Evolutionary conservation across 2,329 filamentous ascomycete species (phyloP).

Genomic region (Trichophyton simii): DNA sequence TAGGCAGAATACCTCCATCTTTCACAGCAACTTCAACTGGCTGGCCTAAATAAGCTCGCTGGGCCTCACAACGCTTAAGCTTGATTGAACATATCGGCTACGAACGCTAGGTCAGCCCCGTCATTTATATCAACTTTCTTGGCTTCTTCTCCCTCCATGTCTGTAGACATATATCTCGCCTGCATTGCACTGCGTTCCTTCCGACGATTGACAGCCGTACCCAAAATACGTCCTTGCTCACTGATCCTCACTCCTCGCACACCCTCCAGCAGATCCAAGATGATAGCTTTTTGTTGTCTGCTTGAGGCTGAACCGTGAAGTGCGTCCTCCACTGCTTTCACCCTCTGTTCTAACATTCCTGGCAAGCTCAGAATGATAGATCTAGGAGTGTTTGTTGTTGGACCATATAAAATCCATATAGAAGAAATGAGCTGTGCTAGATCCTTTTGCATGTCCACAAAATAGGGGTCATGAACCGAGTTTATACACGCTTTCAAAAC

Average conservation of each 20-base stretch:
- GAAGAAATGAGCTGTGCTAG: constrained; percentile 76
- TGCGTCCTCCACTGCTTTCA: constrained; percentile 52
- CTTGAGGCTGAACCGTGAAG: constrained; percentile 44
- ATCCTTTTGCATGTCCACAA: constrained; percentile 90
- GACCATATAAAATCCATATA: constrained; percentile 66
- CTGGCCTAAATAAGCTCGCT: neutral
- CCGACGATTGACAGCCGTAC: constrained; percentile 28
- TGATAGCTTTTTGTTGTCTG: constrained; percentile 66
- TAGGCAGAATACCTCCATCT: neutral
- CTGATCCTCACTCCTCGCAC: constrained; percentile 84
- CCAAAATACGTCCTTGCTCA: constrained; percentile 72
- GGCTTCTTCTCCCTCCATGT: constrained; percentile 31
- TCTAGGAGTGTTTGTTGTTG: constrained; percentile 56
- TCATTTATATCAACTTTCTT: constrained; percentile 34
- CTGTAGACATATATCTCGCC: constrained; percentile 33
- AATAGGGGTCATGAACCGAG: constrained; percentile 88
- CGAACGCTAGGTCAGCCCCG: constrained; percentile 39
- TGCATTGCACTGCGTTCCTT: constrained; percentile 33
- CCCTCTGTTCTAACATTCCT: constrained; percentile 55
- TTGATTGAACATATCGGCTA: constrained; percentile 42
- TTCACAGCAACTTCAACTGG: neutral
- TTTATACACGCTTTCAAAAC: constrained; percentile 83
- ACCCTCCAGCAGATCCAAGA: constrained; percentile 74
- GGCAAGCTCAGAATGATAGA: constrained; percentile 69
- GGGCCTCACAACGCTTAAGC: constrained; percentile 12